Evolutionary conservation across 305 asterid genomes (phyloP).

Genomic region (Fraxinus ornus): DNA sequence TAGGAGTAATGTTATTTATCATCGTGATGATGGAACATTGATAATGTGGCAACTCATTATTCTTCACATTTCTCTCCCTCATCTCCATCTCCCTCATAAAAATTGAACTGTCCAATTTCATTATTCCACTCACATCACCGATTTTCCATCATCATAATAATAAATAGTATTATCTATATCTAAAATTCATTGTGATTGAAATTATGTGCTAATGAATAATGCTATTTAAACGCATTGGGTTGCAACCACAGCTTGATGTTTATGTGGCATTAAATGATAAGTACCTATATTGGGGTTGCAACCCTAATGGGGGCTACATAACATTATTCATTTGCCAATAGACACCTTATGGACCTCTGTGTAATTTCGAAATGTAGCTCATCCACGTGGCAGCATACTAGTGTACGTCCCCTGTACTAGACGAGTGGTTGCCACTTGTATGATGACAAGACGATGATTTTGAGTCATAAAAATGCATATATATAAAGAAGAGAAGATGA

Average conservation of each 20-base stretch:
- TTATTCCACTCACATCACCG: too few species aligned
- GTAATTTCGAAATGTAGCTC: not conserved
- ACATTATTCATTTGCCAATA: not conserved
- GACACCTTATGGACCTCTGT: not conserved
- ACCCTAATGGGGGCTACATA: too few species aligned
- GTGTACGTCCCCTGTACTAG: not conserved
- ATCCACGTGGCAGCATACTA: conserved; percentile 27
- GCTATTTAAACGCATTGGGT: too few species aligned
- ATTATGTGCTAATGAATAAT: not conserved
- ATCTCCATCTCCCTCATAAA: too few species aligned
- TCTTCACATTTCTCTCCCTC: too few species aligned
- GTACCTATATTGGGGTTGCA: too few species aligned
- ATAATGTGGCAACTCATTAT: too few species aligned
- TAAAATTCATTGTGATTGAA: not conserved
- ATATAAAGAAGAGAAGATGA: not conserved
- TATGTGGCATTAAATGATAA: too few species aligned
- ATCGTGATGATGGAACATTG: too few species aligned
- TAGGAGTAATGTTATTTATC: not conserved
- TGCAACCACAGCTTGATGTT: too few species aligned
- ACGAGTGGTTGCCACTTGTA: conserved; percentile 17
- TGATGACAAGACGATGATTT: not conserved
- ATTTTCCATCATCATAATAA: too few species aligned
- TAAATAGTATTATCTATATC: not conserved
- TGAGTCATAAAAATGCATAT: conserved; percentile 5
- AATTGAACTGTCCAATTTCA: too few species aligned